Evolutionary conservation across 1,284 basidiomycete species (phyloP).

Genomic region (Apiotrichum gamsii): DNA sequence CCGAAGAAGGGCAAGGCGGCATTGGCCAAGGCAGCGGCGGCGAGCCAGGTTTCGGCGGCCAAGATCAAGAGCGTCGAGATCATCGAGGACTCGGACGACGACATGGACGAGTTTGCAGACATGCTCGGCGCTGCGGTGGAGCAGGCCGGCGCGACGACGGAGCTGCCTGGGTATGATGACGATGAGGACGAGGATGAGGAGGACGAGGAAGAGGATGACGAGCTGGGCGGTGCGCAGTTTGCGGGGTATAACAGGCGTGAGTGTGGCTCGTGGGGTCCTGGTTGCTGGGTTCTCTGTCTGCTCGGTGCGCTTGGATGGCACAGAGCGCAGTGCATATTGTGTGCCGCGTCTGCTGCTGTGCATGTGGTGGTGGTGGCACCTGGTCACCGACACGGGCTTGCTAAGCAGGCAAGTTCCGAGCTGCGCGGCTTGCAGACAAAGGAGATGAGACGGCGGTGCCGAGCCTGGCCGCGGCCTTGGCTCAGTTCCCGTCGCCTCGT

Average conservation of each 20-base stretch:
- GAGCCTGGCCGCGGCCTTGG: too few relatives aligned
- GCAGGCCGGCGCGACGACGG: conserved; percentile 10
- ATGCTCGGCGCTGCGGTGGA: conserved; percentile 35
- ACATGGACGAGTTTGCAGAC: conserved; percentile 40
- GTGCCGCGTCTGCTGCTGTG: too few relatives aligned
- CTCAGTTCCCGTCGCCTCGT: too few relatives aligned
- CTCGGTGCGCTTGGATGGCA: not conserved
- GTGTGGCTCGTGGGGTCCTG: not conserved
- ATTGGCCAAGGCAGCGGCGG: conserved; percentile 4
- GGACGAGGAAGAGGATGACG: conserved; percentile 34
- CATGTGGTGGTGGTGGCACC: too few relatives aligned
- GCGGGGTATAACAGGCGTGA: conserved; percentile 8
- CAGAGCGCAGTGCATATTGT: not conserved
- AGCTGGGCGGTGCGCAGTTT: conserved; percentile 31
- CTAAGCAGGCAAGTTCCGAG: too few relatives aligned
- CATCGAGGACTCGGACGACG: conserved; percentile 42
- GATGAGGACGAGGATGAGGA: conserved; percentile 30
- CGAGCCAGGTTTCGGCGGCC: conserved; percentile 2
- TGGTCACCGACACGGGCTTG: too few relatives aligned
- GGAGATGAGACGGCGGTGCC: not conserved
- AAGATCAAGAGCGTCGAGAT: conserved; percentile 40
- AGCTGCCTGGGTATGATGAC: conserved; percentile 21
- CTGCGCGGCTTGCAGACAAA: too few relatives aligned
- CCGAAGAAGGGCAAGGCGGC: conserved; percentile 6
- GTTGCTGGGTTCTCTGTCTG: not conserved